These are phyloP conservation scores for Melocanna baccifera DNA, from an alignment of 176 grass and related monocot genomes.

Conservation along the genomic window DNA sequence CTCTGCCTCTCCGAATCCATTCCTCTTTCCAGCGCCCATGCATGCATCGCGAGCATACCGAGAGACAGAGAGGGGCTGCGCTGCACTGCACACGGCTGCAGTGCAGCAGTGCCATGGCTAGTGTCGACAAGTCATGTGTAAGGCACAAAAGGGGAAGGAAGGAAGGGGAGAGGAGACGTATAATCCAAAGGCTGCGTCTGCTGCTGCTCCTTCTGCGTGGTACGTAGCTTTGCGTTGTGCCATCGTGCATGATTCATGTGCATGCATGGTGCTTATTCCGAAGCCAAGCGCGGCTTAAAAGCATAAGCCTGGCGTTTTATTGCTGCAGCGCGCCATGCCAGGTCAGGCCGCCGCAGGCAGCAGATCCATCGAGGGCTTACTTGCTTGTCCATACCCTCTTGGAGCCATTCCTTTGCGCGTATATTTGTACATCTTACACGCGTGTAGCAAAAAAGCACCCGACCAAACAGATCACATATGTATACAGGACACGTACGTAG, in stretches of 20 bases:
- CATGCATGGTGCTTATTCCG: conserved; percentile 9
- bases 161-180: neutral
- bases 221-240: conserved; percentile 21
- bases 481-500: neutral
- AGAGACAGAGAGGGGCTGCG: neutral
- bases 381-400: conserved; percentile 46
- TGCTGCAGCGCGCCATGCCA: conserved; percentile 9
- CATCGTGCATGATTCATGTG: neutral
- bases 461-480: neutral
- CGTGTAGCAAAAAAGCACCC: neutral
- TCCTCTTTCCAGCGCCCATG: conserved; percentile 25
- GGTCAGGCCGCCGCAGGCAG: neutral
- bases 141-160: neutral
- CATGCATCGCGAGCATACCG: conserved; percentile 19
- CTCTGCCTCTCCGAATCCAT: conserved; percentile 20
- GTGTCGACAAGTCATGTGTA: conserved; percentile 30
- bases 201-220: neutral
- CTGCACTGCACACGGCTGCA: neutral
- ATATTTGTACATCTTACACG: neutral
- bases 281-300: conserved; percentile 34
- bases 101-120: neutral
- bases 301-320: conserved; percentile 47
- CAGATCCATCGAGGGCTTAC: conserved; percentile 14
- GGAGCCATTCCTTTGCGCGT: conserved; percentile 34
- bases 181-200: conserved; percentile 20